A percentile compares a stretch with the other conserved stretches of the same genome.
These are phyloP conservation scores for Ophiocordyceps camponoti-leonardi DNA, from an alignment of 2,329 filamentous ascomycete genomes.

Conservation along the genomic window DNA sequence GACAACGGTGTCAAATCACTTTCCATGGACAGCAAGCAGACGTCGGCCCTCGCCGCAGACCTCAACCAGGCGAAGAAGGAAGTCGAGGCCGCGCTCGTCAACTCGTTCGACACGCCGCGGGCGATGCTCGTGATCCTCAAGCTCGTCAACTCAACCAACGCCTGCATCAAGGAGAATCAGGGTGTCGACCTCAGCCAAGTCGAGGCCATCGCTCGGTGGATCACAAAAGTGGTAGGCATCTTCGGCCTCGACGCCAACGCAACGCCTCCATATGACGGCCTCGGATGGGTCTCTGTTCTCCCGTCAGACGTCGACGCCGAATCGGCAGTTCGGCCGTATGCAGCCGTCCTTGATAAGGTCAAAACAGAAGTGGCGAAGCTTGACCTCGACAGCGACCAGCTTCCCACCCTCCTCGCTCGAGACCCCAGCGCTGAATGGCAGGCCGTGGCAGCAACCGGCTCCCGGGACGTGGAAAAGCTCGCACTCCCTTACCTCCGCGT, in stretches of 20 bases:
- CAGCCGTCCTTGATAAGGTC: constrained; percentile 25
- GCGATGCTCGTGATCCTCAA: constrained; percentile 67
- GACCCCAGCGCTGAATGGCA: constrained; percentile 29
- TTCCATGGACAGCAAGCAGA: constrained; percentile 15
- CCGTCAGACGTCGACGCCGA: constrained; percentile 24
- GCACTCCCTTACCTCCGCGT: constrained; percentile 37
- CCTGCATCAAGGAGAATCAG: constrained; percentile 30
- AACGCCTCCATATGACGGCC: constrained; percentile 33
- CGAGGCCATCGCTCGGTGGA: constrained; percentile 51
- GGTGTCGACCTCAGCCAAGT: constrained; percentile 27
- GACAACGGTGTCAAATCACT: constrained; percentile 18
- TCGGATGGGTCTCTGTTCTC: constrained; percentile 34
- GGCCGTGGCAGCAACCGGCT: constrained; percentile 24
- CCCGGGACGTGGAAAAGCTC: constrained; percentile 33
- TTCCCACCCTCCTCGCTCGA: constrained; percentile 24
- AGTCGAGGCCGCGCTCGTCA: constrained; percentile 43
- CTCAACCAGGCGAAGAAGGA: constrained; percentile 37
- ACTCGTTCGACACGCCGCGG: constrained; percentile 75
- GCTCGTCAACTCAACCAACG: constrained; percentile 63
- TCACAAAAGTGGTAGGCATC: constrained; percentile 70
- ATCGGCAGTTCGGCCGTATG: constrained; percentile 28
- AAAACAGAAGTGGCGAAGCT: constrained; percentile 27
- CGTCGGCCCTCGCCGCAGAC: constrained; percentile 19
- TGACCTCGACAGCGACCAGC: constrained; percentile 28
- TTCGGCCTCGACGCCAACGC: constrained; percentile 60